Evolutionary conservation across 2,329 filamentous ascomycete species (phyloP), one percentile per base, ranked within the genome.

Genomic region (Verticillium albo-atrum): DNA sequence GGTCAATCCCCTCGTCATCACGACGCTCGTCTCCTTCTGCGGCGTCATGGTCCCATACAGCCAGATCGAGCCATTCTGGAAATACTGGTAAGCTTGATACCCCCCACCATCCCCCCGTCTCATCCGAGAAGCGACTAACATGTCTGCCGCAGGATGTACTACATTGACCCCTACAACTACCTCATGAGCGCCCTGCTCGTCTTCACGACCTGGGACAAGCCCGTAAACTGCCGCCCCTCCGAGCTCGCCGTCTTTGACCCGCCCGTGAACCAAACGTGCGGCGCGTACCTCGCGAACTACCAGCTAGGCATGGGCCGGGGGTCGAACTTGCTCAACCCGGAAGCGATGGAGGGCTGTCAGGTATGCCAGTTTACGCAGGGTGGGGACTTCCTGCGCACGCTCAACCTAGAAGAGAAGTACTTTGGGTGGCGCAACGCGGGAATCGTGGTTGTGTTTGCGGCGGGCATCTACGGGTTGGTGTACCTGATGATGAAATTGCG

Each of bases 111-210:
- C 14, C n/a, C 17, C n/a, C 17, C 15, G 7, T 20, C 7, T 6
- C 3, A 5, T 1, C n/a, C 7, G 9, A 1, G 9, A 4, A 9
- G 6, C 4, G 37, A 20, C n/a, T 47, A 14, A 47, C n/a, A n/a
- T 9, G 37, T 9, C n/a, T 76, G 79, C 15, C 72, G 72, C 9
- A 85, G 81, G 81, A 85, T 88, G 83, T 89, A 90, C 70, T 84
- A 82, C 72, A 75, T 90, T 25, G 86, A 86, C 0, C 88, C 88
- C 0, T 89, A 89, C 71, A 81, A 84, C 62, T 90, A 90, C 65
- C 78, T 89, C 0, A 72, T 91, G 2, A 84, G 88, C 66, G 86
- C 79, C 0, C 79, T 89, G 57, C 75, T 91, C 1, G 82, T 77
- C 0, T 79, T 82, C 15, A 75, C 83, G 0, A 77, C 83, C 0